phyloP scores from a whole-genome alignment of 345 rosid species.

The Arabis hirsuta region DNA sequence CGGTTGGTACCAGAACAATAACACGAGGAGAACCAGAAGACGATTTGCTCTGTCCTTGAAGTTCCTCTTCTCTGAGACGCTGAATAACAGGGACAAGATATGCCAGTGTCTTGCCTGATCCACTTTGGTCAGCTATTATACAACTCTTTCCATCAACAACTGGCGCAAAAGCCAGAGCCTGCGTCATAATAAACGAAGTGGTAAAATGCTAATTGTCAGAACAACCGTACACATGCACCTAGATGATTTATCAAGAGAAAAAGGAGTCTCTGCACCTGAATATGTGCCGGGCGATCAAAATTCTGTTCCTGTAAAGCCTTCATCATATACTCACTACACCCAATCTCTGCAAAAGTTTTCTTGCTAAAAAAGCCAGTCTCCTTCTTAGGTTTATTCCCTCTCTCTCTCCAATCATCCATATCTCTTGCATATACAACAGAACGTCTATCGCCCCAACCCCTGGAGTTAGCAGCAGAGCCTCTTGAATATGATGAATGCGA shows the following conservation, averaged over 20 bases:
- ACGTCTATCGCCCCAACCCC: constrained; percentile 47
- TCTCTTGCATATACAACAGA: constrained; percentile 43
- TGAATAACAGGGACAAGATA: constrained; percentile 85
- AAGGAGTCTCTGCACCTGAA: constrained; percentile 61
- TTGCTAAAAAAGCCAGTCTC: constrained; percentile 71
- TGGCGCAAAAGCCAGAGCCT: constrained; percentile 88
- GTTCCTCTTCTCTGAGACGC: constrained; percentile 86
- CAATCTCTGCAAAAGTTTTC: constrained; percentile 70
- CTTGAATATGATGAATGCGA: constrained; percentile 31
- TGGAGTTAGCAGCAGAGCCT: constrained; percentile 51
- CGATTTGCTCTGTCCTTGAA: constrained; percentile 64
- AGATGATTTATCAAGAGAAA: constrained; percentile 6
- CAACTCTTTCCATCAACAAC: constrained; percentile 79
- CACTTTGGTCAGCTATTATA: constrained; percentile 96
- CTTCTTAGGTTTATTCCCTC: constrained; percentile 35
- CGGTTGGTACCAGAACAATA: constrained; percentile 83
- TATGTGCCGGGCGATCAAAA: constrained; percentile 71
- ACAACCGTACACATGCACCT: constrained; percentile 17
- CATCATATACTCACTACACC: constrained; percentile 68
- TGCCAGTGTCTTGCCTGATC: constrained; percentile 96
- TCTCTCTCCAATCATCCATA: constrained; percentile 43
- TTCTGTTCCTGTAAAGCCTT: constrained; percentile 66
- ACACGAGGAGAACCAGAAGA: constrained; percentile 70
- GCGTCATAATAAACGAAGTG: constrained; percentile 22
- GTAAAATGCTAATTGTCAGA: neutral